Evolutionary conservation across 208 protist species (phyloP).

Genomic region (Strigomonas oncopelti): DNA sequence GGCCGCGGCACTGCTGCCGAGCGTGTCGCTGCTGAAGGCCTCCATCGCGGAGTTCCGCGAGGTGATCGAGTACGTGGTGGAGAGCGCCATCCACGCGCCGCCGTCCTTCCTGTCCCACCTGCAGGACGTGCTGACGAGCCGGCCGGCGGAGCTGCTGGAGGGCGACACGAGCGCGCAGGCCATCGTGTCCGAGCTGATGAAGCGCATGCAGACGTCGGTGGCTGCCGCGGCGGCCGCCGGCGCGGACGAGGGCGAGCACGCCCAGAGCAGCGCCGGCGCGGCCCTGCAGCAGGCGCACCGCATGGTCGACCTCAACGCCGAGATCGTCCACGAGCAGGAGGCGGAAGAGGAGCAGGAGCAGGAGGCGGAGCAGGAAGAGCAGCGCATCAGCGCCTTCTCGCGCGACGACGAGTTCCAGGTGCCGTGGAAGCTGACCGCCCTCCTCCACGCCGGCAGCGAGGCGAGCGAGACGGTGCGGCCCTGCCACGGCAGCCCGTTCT

Average conservation of each 20-base stretch:
- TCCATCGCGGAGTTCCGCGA: conserved; percentile 79
- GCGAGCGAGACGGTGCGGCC: conserved; percentile 26
- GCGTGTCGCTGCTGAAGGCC: conserved; percentile 27
- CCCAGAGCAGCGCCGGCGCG: not conserved
- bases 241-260: not conserved
- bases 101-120: conserved; percentile 59
- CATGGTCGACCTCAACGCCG: conserved; percentile 67
- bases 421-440: conserved; percentile 65
- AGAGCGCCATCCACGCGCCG: conserved; percentile 26
- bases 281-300: conserved; percentile 27
- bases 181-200: conserved; percentile 34
- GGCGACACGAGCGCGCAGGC: conserved; percentile 29
- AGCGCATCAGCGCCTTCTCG: conserved; percentile 63
- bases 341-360: conserved; percentile 84
- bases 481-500: conserved; percentile 44
- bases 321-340: conserved; percentile 86
- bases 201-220: conserved; percentile 28
- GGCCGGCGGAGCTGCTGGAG: conserved; percentile 36
- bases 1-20: conserved; percentile 17
- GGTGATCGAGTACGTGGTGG: conserved; percentile 56
- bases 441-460: conserved; percentile 26
- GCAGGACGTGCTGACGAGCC: conserved; percentile 28
- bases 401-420: conserved; percentile 87
- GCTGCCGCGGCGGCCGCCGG: conserved; percentile 2
- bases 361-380: conserved; percentile 78